A percentile compares a stretch with the other conserved stretches of the same genome.
Evolutionary conservation across 179 eudicot species (phyloP).

Genomic region (Silene vulgaris): DNA sequence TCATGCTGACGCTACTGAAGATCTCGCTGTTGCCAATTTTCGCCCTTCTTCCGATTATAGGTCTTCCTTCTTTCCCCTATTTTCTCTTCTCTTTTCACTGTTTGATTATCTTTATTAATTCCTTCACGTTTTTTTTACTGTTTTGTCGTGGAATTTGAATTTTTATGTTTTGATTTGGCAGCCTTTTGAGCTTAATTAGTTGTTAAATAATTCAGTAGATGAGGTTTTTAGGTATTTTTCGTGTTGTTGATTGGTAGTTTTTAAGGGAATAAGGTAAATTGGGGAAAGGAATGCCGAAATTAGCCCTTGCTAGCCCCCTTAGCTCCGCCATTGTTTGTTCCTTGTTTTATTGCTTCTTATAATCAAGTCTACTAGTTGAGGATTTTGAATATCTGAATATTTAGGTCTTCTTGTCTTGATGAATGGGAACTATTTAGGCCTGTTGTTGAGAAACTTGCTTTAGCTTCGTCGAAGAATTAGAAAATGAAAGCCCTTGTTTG

Average conservation of each 20-base stretch:
- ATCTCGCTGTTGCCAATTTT: slow-evolving; percentile 61
- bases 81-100: neutral
- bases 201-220: neutral
- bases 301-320: too few species aligned
- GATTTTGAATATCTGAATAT: neutral
- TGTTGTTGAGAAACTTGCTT: neutral
- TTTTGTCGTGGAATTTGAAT: neutral
- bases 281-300: neutral
- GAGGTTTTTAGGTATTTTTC: neutral
- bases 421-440: neutral
- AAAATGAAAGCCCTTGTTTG: neutral
- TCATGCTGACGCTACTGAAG: slow-evolving; percentile 93
- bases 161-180: neutral
- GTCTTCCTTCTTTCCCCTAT: slow-evolving; percentile 26
- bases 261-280: neutral
- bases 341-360: too few species aligned
- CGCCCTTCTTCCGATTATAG: slow-evolving; percentile 82
- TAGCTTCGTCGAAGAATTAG: neutral
- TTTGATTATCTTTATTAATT: neutral
- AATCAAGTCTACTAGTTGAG: neutral
- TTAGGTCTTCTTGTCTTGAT: neutral
- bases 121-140: neutral
- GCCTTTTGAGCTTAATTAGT: slow-evolving; percentile 2
- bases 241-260: neutral
- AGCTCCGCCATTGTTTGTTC: too few species aligned